Conservation (phyloP, 305 asterid species). For the Solanum aculeatissimum region DNA sequence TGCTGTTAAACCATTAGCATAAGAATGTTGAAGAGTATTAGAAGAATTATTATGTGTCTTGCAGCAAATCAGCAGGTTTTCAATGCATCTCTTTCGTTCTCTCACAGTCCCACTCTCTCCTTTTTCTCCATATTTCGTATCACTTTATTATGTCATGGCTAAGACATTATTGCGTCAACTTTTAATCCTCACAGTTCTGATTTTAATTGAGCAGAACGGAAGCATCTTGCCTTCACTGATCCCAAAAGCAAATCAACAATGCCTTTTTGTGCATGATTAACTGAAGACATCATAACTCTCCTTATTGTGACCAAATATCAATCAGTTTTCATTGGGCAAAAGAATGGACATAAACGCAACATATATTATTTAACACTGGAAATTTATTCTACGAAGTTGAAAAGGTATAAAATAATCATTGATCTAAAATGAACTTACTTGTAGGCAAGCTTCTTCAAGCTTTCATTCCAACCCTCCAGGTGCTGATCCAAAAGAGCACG, state of each 20-base stretch:
- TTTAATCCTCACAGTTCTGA: background rate
- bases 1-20: background rate
- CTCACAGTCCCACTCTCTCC: background rate
- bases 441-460: conserved; percentile 88
- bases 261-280: background rate
- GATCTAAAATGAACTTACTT: conserved; percentile 37
- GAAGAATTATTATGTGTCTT: background rate
- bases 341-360: background rate
- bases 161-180: background rate
- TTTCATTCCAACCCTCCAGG: conserved; percentile 86
- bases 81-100: background rate
- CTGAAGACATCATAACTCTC: background rate
- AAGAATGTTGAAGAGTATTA: background rate
- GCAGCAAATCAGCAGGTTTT: background rate
- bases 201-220: background rate
- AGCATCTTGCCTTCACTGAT: background rate
- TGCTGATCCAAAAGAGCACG: conserved; percentile 90
- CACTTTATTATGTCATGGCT: background rate
- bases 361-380: background rate
- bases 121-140: background rate
- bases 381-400: background rate
- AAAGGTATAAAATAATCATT: background rate
- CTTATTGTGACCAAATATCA: background rate
- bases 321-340: background rate
- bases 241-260: background rate